Percentiles rank a stretch among this genome's conserved stretches.
phyloP scores from a whole-genome alignment of 495 filamentous ascomycete species.

The Xylaria cubensis region DNA sequence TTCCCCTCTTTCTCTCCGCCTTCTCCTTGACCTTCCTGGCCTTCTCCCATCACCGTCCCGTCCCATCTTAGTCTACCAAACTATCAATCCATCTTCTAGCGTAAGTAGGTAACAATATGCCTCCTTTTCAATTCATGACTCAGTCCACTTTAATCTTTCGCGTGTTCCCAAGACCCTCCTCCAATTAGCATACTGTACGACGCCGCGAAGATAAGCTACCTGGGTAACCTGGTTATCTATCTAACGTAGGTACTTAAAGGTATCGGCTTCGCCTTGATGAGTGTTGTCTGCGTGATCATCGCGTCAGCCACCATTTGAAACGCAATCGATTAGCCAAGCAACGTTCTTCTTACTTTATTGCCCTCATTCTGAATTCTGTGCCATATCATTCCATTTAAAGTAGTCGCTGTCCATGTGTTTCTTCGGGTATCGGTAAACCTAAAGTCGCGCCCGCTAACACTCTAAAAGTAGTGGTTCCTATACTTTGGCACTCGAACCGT shows the following conservation, averaged over 20 bases:
- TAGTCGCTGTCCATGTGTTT: constrained; percentile 7
- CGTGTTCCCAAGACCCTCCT: not conserved
- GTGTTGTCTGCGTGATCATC: constrained; percentile 26
- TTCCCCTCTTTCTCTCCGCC: constrained; percentile 25
- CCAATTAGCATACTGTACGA: constrained; percentile 15
- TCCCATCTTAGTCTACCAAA: constrained; percentile 2
- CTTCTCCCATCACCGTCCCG: not conserved
- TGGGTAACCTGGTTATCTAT: constrained; percentile 8
- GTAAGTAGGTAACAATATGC: constrained; percentile 20
- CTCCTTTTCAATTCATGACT: constrained; percentile 25
- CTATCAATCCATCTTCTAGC: constrained; percentile 20
- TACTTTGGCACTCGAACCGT: not conserved
- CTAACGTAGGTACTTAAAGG: constrained; percentile 16
- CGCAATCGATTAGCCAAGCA: constrained; percentile 23
- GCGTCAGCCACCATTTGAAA: constrained; percentile 29
- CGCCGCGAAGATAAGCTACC: constrained; percentile 2
- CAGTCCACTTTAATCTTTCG: constrained; percentile 16
- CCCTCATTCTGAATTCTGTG: constrained; percentile 19
- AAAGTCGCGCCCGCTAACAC: constrained; percentile 1
- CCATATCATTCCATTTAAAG: constrained; percentile 8
- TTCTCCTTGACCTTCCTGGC: not conserved
- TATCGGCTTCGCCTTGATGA: constrained; percentile 10
- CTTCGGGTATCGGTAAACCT: not conserved
- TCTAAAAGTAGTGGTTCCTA: constrained; percentile 2
- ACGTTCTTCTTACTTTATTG: constrained; percentile 15